Base-by-base conservation (phyloP, 768 basidiomycete genomes). In the Lactifluus piperatus region DNA sequence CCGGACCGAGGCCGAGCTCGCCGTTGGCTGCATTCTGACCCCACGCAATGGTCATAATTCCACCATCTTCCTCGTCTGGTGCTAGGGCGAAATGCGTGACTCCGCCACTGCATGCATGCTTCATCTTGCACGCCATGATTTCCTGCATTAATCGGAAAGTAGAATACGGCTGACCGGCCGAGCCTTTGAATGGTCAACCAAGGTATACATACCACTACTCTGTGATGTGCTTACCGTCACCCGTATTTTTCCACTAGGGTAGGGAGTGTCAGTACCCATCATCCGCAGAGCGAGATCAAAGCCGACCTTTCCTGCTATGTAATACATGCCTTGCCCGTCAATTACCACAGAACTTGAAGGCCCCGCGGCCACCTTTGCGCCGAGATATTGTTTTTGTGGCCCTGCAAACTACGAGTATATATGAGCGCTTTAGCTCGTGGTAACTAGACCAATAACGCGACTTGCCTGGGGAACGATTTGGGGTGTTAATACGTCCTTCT, bases 231-330 rank as follows among this genome's bases (percentile, higher is more conserved):
- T 53, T 65, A 82, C 93, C 94, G 71, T 97, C 94, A 11, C 94
- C 94, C 6, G 91, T 93, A 63, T 85, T 90, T 72, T 97, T 97
- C 90, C 91, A 98, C 83, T 93, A 70, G 14, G 41, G 67, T 29
- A 53, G 34, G 20, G 44, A 30, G 51, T 54, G 37, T 51, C 27
- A 52, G n/a, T 29, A 27, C 32, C 9, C 54, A 14, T 43, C 14
- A 41, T 24, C 48, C 5, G 32, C 10, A 16, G 22, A 44, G 27
- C 29, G 20, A 13, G 43, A 24, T 10, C 22, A 18, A 32, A 37
- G 20, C 37, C 67, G 64, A 81, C 86, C 77, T 87, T 93, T 37
- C 86, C 89, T 44, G 86, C 87, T 83, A 87, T 88, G 79, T 80
- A 94, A 67, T 83, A 91, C 83, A 92, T 89, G n/a, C 80, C 78